A percentile compares a stretch with the other conserved stretches of the same genome.
These are phyloP conservation scores for Toxicodendron radicans DNA, from an alignment of 345 rosid genomes.

Conservation along the genomic window DNA sequence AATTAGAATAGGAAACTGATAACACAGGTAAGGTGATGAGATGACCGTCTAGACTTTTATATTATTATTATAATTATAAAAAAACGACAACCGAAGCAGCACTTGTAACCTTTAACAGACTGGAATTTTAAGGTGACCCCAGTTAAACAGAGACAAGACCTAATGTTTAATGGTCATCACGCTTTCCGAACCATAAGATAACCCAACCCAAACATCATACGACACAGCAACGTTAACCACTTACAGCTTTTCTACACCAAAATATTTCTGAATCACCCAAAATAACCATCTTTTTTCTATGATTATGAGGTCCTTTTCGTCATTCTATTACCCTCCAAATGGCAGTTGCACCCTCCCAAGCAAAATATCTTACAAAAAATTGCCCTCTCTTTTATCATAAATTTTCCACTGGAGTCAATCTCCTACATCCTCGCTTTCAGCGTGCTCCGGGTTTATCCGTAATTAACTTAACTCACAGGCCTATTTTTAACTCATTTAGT, in stretches of 20 bases:
- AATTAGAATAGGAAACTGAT: no score
- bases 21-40: no score
- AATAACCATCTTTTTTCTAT: background rate
- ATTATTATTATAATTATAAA: no score
- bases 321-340: background rate
- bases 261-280: no score
- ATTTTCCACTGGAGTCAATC: background rate
- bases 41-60: no score
- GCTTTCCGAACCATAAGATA: background rate
- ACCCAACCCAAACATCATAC: background rate
- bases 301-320: background rate
- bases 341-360: background rate
- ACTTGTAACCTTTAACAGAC: no score
- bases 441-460: background rate
- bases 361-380: background rate
- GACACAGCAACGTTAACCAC: background rate
- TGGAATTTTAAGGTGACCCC: background rate
- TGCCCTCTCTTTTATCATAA: background rate
- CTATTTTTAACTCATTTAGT: background rate
- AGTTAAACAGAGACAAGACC: no score
- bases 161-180: no score
- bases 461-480: conserved; percentile 1
- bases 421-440: background rate
- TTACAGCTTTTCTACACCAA: background rate
- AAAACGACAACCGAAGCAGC: no score